These are phyloP conservation scores for Mycena latifolia DNA, from an alignment of 768 basidiomycete species.

Conservation along the genomic window DNA sequence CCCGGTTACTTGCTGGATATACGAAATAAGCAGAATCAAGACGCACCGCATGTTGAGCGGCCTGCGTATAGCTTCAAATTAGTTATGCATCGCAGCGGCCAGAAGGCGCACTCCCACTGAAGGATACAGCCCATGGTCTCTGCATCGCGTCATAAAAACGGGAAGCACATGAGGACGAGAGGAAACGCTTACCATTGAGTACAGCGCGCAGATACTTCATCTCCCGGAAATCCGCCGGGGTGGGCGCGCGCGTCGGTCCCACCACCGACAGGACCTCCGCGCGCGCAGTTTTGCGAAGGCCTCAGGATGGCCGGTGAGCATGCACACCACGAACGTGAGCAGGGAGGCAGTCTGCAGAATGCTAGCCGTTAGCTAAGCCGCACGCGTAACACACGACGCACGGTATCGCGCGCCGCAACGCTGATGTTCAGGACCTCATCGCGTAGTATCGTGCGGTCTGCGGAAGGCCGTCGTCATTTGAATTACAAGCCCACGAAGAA, in stretches of 20 bases:
- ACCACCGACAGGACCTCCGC: constrained; percentile 59
- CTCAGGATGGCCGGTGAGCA: constrained; percentile 52
- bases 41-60: constrained; percentile 51
- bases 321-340: constrained; percentile 59
- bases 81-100: neutral
- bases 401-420: constrained; percentile 60
- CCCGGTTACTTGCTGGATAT: too few relatives aligned
- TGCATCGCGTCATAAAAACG: neutral
- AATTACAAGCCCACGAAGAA: too few relatives aligned
- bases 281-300: constrained; percentile 57
- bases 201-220: constrained; percentile 74
- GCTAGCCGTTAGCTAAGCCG: too few relatives aligned
- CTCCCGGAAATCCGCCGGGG: constrained; percentile 67
- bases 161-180: too few relatives aligned
- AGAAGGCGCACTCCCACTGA: constrained; percentile 52
- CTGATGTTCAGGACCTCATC: constrained; percentile 61
- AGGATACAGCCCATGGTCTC: constrained; percentile 66
- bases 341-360: constrained; percentile 64
- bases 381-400: too few relatives aligned
- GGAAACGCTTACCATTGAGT: constrained; percentile 71
- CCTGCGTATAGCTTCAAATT: constrained; percentile 33
- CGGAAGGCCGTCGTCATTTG: too few relatives aligned
- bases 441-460: constrained; percentile 57
- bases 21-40: neutral
- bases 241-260: constrained; percentile 58